Percentiles rank a stretch among this genome's conserved stretches.
phyloP scores from a whole-genome alignment of 2,329 filamentous ascomycete genomes.

The Epichloe sylvatica region DNA sequence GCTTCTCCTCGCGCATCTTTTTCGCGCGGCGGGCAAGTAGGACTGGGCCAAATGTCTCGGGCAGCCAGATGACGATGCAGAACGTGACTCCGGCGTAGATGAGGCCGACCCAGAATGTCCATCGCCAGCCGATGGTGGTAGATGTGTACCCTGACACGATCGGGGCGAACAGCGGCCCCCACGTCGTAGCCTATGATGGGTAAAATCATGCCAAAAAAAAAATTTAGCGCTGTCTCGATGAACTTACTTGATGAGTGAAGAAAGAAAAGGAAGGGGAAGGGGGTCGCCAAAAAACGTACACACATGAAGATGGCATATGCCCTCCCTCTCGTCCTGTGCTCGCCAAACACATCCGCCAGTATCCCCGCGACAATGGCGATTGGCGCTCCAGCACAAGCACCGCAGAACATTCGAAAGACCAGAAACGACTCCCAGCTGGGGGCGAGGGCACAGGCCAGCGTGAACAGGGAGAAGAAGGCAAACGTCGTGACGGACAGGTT shows the following conservation, averaged over 20 bases:
- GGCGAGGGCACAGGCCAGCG: conserved; percentile 37
- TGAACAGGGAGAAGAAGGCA: conserved; percentile 31
- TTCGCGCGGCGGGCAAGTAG: conserved; percentile 44
- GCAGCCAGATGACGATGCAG: conserved; percentile 45
- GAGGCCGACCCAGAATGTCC: conserved; percentile 56
- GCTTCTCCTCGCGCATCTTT: conserved; percentile 41
- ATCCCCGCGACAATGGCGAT: conserved; percentile 47
- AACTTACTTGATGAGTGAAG: too few relatives aligned
- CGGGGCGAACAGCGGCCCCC: conserved; percentile 51
- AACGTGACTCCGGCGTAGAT: conserved; percentile 53
- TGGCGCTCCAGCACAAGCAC: conserved; percentile 37
- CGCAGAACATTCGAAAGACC: conserved; percentile 37
- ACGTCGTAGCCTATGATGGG: conserved; percentile 38
- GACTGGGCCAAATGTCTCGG: conserved; percentile 49
- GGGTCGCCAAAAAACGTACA: conserved; percentile 17
- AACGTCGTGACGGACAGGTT: conserved; percentile 29
- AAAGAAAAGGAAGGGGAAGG: too few relatives aligned
- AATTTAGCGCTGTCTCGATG: too few relatives aligned
- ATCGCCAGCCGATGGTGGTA: conserved; percentile 48
- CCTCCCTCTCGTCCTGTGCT: conserved; percentile 35
- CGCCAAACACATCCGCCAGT: conserved; percentile 49
- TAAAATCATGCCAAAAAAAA: too few relatives aligned
- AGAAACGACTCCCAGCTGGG: conserved; percentile 38
- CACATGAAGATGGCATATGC: conserved; percentile 53
- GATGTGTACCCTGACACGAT: conserved; percentile 50